Conservation (phyloP, 805 yeast genomes). For the Saccharomyces eubayanus region DNA sequence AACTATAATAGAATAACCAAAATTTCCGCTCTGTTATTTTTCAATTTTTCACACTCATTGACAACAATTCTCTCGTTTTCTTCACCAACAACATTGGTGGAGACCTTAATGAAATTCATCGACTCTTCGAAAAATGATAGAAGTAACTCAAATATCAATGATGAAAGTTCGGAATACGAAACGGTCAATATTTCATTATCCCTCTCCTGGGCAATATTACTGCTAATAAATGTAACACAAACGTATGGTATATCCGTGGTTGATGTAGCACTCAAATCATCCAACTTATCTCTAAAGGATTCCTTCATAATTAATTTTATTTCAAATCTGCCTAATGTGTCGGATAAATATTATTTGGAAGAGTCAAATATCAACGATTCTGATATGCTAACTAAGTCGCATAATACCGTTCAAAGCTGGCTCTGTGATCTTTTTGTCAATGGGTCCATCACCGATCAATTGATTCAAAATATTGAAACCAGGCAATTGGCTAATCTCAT, state of each 20-base stretch:
- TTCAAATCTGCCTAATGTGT: slow-evolving; percentile 17
- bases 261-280: slow-evolving; percentile 19
- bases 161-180: slow-evolving; percentile 42
- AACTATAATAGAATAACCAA: slow-evolving; percentile 41
- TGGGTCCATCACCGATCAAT: slow-evolving; percentile 77
- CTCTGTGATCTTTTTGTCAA: slow-evolving; percentile 70
- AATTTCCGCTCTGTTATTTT: slow-evolving; percentile 43
- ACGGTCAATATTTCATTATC: slow-evolving; percentile 62
- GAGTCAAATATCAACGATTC: slow-evolving; percentile 20
- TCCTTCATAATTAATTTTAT: slow-evolving; percentile 30
- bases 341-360: slow-evolving; percentile 22
- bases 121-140: slow-evolving; percentile 36
- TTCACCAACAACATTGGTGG: slow-evolving; percentile 37
- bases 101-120: slow-evolving; percentile 42
- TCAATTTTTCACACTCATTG: slow-evolving; percentile 33
- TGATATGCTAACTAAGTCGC: slow-evolving; percentile 19
- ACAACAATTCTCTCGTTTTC: slow-evolving; percentile 39
- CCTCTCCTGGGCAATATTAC: slow-evolving; percentile 52
- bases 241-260: slow-evolving; percentile 32
- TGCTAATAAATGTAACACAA: slow-evolving; percentile 35
- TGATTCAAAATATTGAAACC: slow-evolving; percentile 57
- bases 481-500: slow-evolving; percentile 61
- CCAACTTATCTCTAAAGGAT: slow-evolving; percentile 11
- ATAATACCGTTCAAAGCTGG: slow-evolving; percentile 56
- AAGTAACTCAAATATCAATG: slow-evolving; percentile 12